phyloP scores from a whole-genome alignment of 2,329 filamentous ascomycete genomes.

The Aureobasidium sp. region DNA sequence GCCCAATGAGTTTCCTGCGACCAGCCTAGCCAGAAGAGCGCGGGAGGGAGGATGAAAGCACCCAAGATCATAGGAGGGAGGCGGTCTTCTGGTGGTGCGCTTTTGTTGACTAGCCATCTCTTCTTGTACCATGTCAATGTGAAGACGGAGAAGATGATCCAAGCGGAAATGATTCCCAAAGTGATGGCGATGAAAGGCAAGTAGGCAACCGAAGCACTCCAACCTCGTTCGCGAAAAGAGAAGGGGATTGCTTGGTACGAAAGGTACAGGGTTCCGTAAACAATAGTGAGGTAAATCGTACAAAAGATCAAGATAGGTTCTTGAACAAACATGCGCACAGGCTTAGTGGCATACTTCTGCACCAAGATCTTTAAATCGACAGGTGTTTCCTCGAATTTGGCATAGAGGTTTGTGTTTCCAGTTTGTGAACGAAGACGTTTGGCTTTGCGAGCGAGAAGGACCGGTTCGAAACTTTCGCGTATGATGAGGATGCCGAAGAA shows the following conservation, averaged over 20 bases:
- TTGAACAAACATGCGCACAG: slow-evolving; percentile 36
- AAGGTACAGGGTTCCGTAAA: slow-evolving; percentile 34
- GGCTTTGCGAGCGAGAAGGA: slow-evolving; percentile 44
- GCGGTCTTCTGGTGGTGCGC: slow-evolving; percentile 37
- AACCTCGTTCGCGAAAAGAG: slow-evolving; percentile 37
- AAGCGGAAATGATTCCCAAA: slow-evolving; percentile 33
- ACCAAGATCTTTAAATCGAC: slow-evolving; percentile 34
- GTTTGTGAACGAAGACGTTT: slow-evolving; percentile 42
- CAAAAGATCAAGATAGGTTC: slow-evolving; percentile 44
- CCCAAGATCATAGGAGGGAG: slow-evolving; percentile 46
- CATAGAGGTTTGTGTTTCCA: slow-evolving; percentile 40
- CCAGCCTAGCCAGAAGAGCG: slow-evolving; percentile 49
- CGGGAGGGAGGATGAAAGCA: slow-evolving; percentile 39
- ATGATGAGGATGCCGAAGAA: slow-evolving; percentile 41
- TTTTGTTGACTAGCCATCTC: neutral
- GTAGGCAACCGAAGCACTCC: slow-evolving; percentile 33
- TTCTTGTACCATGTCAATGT: slow-evolving; percentile 28
- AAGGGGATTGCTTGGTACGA: slow-evolving; percentile 44
- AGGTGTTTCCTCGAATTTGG: slow-evolving; percentile 37
- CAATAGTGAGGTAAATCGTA: slow-evolving; percentile 36
- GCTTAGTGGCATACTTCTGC: slow-evolving; percentile 37
- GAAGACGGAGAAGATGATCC: slow-evolving; percentile 27
- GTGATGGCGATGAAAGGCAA: slow-evolving; percentile 39
- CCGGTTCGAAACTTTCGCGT: slow-evolving; percentile 45
- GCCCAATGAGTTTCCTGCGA: slow-evolving; percentile 37